phyloP scores from a whole-genome alignment of 1,139 yeast species.

The Candida sp. region DNA sequence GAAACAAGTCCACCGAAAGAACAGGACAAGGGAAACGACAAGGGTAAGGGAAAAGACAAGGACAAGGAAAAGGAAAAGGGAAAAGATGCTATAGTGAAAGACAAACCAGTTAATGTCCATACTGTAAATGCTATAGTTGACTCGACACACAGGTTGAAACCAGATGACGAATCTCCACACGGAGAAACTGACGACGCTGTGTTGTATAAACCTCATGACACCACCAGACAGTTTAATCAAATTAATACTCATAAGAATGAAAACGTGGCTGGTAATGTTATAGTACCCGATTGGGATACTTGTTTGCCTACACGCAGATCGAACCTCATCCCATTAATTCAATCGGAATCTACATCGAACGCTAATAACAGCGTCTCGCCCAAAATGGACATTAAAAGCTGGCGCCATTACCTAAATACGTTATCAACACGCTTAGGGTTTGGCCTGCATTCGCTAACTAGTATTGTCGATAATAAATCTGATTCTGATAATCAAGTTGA shows the following conservation, averaged over 20 bases:
- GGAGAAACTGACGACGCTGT: slow-evolving; percentile 39
- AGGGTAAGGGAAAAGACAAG: slow-evolving; percentile 10
- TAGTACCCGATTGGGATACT: slow-evolving; percentile 43
- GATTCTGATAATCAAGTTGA: slow-evolving; percentile 18
- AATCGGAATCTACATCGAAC: slow-evolving; percentile 15
- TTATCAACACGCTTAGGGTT: slow-evolving; percentile 39
- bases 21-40: slow-evolving; percentile 7
- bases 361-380: slow-evolving; percentile 14
- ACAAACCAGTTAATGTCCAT: slow-evolving; percentile 9
- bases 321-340: not conserved
- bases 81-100: slow-evolving; percentile 1
- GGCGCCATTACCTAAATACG: slow-evolving; percentile 36
- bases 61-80: slow-evolving; percentile 7
- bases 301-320: slow-evolving; percentile 25
- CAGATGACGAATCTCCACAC: slow-evolving; percentile 28
- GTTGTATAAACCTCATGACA: slow-evolving; percentile 43
- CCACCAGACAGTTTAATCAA: slow-evolving; percentile 38
- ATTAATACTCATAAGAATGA: slow-evolving; percentile 47
- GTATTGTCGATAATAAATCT: slow-evolving; percentile 18
- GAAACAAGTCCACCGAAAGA: slow-evolving; percentile 3
- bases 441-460: slow-evolving; percentile 27
- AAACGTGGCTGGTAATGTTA: slow-evolving; percentile 37
- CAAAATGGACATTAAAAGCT: slow-evolving; percentile 29
- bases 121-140: slow-evolving; percentile 32
- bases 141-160: slow-evolving; percentile 18